Evolutionary conservation across 192 early-diverging fungal genomes (phyloP).

Genomic region (Paraglomus occultum): DNA sequence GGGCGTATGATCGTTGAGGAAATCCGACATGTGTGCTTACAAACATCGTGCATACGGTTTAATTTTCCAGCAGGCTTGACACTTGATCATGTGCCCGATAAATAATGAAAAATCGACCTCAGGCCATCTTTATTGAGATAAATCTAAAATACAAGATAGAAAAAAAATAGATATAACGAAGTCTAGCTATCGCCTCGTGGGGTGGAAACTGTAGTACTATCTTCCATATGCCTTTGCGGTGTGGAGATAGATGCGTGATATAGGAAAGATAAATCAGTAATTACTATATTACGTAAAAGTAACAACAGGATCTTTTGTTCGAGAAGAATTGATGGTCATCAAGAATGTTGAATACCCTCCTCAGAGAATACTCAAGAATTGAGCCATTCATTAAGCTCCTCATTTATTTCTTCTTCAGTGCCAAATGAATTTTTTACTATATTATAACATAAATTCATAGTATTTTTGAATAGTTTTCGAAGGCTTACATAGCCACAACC

Average conservation of each 20-base stretch:
- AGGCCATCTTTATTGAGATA: neutral
- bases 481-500: too few relatives aligned
- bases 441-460: neutral
- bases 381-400: neutral
- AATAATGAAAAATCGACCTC: neutral
- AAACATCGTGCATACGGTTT: too few relatives aligned
- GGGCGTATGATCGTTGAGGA: too few relatives aligned
- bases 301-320: constrained; percentile 14
- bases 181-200: constrained; percentile 5
- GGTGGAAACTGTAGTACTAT: constrained; percentile 14
- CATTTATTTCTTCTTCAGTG: neutral
- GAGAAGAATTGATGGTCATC: constrained; percentile 14
- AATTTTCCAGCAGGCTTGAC: neutral
- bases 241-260: constrained; percentile 13
- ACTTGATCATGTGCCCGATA: neutral
- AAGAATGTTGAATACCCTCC: too few relatives aligned
- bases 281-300: constrained; percentile 20
- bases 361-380: neutral
- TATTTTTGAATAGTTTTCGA: neutral
- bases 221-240: constrained; percentile 15
- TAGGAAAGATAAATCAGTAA: constrained; percentile 21
- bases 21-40: too few relatives aligned
- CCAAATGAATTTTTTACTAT: neutral
- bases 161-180: neutral
- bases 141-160: too few relatives aligned